Conservation (phyloP, 148 eudicot species). For the Drosera capensis region DNA sequence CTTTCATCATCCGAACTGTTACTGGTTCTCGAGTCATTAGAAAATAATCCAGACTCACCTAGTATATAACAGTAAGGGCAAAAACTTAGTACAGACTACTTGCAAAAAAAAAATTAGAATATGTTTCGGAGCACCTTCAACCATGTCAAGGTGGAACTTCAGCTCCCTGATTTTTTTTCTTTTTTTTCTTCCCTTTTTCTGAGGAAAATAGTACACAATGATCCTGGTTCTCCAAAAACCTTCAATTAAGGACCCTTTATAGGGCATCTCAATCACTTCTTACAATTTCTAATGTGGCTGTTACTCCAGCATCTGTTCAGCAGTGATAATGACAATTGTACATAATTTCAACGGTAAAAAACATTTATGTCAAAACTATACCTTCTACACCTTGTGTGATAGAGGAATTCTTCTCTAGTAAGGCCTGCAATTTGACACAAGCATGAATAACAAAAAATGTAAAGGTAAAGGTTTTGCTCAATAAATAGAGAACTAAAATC, state of each 20-base stretch:
- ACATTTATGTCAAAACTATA: conserved; percentile 5
- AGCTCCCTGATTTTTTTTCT: too few relatives aligned
- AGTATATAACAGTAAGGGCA: conserved; percentile 4
- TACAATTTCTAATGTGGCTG: too few relatives aligned
- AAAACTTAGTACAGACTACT: background rate
- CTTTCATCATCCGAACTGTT: conserved; percentile 20
- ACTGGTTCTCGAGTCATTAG: conserved; percentile 18
- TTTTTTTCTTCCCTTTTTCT: too few relatives aligned
- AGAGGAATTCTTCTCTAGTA: conserved; percentile 69
- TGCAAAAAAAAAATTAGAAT: background rate
- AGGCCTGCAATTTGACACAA: conserved; percentile 52
- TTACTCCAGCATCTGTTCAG: background rate
- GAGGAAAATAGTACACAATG: too few relatives aligned
- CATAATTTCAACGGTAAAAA: background rate
- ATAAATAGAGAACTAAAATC: too few relatives aligned
- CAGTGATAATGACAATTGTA: background rate
- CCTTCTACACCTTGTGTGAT: conserved; percentile 51
- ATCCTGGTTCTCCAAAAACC: too few relatives aligned
- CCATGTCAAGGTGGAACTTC: too few relatives aligned
- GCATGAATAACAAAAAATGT: background rate
- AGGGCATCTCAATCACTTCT: too few relatives aligned
- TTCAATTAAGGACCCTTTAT: too few relatives aligned
- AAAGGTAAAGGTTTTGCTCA: background rate
- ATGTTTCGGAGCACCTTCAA: too few relatives aligned
- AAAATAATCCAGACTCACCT: conserved; percentile 27